Percentiles rank a stretch among this genome's conserved stretches.
Conservation (phyloP, 176 grass and related monocot genomes). For the Lolium multiflorum region DNA sequence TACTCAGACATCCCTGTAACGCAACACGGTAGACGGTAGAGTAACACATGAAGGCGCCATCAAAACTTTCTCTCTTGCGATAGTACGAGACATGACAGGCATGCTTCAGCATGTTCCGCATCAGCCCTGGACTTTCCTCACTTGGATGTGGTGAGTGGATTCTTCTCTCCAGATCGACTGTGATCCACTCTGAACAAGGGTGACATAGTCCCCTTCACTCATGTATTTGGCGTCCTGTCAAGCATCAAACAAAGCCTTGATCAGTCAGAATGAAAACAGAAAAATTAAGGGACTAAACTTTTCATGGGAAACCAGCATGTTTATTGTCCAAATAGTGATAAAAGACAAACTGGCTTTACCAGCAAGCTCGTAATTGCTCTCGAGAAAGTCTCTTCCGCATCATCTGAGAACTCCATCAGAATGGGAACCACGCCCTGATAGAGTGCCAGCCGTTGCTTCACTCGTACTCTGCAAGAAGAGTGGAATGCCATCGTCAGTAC, state of each 20-base stretch:
- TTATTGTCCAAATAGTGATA: not conserved
- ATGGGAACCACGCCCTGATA: slow-evolving; percentile 93
- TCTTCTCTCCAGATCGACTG: slow-evolving; percentile 92
- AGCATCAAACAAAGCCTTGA: slow-evolving; percentile 27
- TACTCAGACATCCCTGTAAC: slow-evolving; percentile 4
- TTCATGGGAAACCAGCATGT: not conserved
- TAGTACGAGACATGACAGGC: too few relatives aligned
- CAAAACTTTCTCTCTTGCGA: too few relatives aligned
- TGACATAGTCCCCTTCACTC: slow-evolving; percentile 80
- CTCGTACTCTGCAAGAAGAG: slow-evolving; percentile 65
- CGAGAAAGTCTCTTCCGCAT: slow-evolving; percentile 93
- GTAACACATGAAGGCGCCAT: slow-evolving; percentile 38
- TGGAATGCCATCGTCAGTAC: slow-evolving; percentile 14
- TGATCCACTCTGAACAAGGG: slow-evolving; percentile 91
- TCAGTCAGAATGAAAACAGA: slow-evolving; percentile 21
- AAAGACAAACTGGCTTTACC: slow-evolving; percentile 47
- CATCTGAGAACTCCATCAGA: slow-evolving; percentile 88
- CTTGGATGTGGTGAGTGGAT: slow-evolving; percentile 94
- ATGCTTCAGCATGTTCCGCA: not conserved
- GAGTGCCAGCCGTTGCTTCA: slow-evolving; percentile 85
- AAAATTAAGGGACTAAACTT: not conserved
- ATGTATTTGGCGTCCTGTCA: slow-evolving; percentile 64
- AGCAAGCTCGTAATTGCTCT: slow-evolving; percentile 77
- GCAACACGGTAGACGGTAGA: slow-evolving; percentile 16
- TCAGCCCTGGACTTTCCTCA: slow-evolving; percentile 73